A percentile compares a stretch with the other conserved stretches of the same genome.
These are phyloP conservation scores for Erodium maritimum DNA, from an alignment of 345 rosid species.

Conservation along the genomic window DNA sequence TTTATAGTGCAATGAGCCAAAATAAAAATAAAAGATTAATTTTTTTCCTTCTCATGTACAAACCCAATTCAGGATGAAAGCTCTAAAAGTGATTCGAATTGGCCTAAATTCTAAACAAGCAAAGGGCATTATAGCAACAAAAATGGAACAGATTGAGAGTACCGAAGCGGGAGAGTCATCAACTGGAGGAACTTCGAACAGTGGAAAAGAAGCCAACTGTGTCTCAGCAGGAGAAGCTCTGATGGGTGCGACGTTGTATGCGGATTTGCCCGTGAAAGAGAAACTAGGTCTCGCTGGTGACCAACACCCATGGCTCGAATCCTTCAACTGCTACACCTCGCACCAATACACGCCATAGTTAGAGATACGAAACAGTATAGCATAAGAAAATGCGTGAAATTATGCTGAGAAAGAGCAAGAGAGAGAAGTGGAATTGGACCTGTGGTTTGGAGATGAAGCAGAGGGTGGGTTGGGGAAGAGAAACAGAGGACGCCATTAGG, in stretches of 20 bases:
- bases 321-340: slow-evolving; percentile 10
- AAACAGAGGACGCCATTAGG: slow-evolving; percentile 16
- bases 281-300: slow-evolving; percentile 25
- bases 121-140: neutral
- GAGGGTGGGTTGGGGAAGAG: slow-evolving; percentile 17
- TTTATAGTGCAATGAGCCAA: too few species aligned
- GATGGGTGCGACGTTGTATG: slow-evolving; percentile 27
- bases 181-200: slow-evolving; percentile 39
- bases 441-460: slow-evolving; percentile 9
- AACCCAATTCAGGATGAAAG: neutral
- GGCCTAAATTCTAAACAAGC: neutral
- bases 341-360: neutral
- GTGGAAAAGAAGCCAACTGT: slow-evolving; percentile 55
- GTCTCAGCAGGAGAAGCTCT: slow-evolving; percentile 28
- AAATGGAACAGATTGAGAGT: neutral
- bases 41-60: neutral
- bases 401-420: neutral
- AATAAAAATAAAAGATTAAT: too few species aligned
- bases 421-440: slow-evolving; percentile 2
- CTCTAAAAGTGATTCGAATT: neutral
- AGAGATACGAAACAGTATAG: neutral
- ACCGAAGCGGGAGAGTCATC: slow-evolving; percentile 35
- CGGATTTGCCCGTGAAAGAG: slow-evolving; percentile 14
- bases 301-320: slow-evolving; percentile 15
- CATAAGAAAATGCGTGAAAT: neutral